Evolutionary conservation across 75 land plant genomes (phyloP).

Genomic region (Cunninghamia lanceolata): DNA sequence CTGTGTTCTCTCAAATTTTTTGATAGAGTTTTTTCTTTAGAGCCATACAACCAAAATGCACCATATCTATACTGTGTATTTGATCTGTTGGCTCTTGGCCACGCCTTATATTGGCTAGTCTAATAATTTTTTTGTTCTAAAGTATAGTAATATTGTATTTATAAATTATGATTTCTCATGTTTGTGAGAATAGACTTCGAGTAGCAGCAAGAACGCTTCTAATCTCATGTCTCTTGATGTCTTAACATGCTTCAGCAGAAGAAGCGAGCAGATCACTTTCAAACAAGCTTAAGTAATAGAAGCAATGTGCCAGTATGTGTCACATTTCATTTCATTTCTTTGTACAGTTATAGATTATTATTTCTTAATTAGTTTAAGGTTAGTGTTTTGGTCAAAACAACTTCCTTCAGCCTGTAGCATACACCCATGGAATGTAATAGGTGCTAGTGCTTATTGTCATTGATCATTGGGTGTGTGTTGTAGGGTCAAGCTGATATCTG

Average conservation of each 20-base stretch:
- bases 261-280: background rate
- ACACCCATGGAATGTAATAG: background rate
- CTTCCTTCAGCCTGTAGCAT: background rate
- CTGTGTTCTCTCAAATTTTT: too few species aligned
- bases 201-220: background rate
- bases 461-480: background rate
- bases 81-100: background rate
- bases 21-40: background rate
- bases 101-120: background rate
- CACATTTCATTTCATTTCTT: background rate
- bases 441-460: background rate
- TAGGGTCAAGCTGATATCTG: slow-evolving; percentile 42
- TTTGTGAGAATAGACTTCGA: background rate
- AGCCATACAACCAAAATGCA: background rate
- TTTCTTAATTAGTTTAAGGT: background rate
- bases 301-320: background rate
- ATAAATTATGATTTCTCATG: background rate
- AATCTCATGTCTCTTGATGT: background rate
- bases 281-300: background rate
- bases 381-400: background rate
- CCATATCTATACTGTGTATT: background rate
- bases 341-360: background rate
- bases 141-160: background rate
- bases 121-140: background rate
- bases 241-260: background rate